A percentile compares a stretch with the other conserved stretches of the same genome.
Evolutionary conservation across 768 basidiomycete species (phyloP).

Genomic region (Suillus fuscotomentosus): DNA sequence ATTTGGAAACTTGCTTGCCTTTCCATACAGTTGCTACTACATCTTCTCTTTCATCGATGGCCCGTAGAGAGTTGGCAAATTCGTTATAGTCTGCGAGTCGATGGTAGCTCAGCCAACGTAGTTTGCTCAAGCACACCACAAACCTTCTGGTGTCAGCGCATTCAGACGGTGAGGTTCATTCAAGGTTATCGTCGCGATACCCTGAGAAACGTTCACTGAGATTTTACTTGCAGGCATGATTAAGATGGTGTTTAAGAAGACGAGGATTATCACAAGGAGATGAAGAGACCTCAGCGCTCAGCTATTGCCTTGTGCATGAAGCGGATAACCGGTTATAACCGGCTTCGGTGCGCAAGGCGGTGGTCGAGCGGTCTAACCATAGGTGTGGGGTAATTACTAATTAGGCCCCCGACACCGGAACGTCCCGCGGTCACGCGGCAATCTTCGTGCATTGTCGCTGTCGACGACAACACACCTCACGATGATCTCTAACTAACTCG

Average conservation of each 20-base stretch:
- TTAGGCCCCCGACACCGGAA: too few species aligned
- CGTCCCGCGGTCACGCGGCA: too few species aligned
- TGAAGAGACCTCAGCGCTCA: neutral
- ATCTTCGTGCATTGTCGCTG: too few species aligned
- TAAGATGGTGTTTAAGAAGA: neutral
- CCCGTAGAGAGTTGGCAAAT: conserved; percentile 56
- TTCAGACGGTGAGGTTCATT: conserved; percentile 61
- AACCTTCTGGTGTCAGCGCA: conserved; percentile 52
- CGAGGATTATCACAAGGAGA: neutral
- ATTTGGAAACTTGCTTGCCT: conserved; percentile 34
- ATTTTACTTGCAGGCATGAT: conserved; percentile 41
- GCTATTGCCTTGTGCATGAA: neutral
- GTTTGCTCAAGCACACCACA: conserved; percentile 19
- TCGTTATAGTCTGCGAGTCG: conserved; percentile 53
- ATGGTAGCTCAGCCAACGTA: neutral
- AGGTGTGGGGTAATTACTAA: too few species aligned
- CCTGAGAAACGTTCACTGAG: conserved; percentile 46
- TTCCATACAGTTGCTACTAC: conserved; percentile 69
- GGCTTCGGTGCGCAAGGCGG: neutral
- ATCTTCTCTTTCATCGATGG: conserved; percentile 57
- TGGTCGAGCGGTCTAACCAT: too few species aligned
- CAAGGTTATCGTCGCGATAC: conserved; percentile 69
- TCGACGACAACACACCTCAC: too few species aligned
- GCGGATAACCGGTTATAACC: neutral
- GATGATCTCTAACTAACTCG: too few species aligned